Evolutionary conservation across 1,284 basidiomycete species (phyloP).

Genomic region (Phenoliferia sp.): DNA sequence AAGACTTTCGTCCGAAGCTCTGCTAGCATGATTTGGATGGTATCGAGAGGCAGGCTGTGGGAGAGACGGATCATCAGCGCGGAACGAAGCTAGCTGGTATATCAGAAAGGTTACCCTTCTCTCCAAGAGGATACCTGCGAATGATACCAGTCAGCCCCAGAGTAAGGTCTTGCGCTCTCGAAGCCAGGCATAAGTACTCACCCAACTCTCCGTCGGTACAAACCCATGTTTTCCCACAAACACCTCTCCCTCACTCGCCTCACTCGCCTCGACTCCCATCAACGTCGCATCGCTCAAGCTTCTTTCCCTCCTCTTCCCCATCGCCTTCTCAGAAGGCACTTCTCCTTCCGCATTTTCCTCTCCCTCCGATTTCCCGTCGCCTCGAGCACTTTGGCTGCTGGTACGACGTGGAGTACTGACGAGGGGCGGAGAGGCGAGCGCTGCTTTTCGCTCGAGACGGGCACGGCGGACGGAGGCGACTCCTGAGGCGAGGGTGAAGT

Average conservation of each 20-base stretch:
- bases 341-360: not conserved
- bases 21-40: constrained; percentile 73
- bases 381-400: not conserved
- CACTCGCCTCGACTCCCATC: constrained; percentile 25
- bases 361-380: not conserved
- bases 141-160: not conserved
- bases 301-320: constrained; percentile 72
- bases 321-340: constrained; percentile 66
- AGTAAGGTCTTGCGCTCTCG: not conserved
- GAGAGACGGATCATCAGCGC: not conserved
- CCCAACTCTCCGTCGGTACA: constrained; percentile 84
- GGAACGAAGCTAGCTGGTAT: not conserved
- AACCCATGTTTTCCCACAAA: constrained; percentile 61
- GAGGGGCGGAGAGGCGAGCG: too few relatives aligned
- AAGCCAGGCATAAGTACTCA: not conserved
- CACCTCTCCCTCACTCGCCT: constrained; percentile 11
- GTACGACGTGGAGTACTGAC: too few relatives aligned
- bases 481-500: constrained; percentile 75
- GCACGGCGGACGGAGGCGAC: constrained; percentile 75
- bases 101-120: constrained; percentile 57
- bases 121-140: constrained; percentile 62
- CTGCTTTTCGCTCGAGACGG: constrained; percentile 62
- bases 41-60: constrained; percentile 71
- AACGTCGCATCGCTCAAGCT: constrained; percentile 67
- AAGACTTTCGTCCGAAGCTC: constrained; percentile 63